phyloP scores from a whole-genome alignment of 1,284 basidiomycete species.

The Vanrija sp. region DNA sequence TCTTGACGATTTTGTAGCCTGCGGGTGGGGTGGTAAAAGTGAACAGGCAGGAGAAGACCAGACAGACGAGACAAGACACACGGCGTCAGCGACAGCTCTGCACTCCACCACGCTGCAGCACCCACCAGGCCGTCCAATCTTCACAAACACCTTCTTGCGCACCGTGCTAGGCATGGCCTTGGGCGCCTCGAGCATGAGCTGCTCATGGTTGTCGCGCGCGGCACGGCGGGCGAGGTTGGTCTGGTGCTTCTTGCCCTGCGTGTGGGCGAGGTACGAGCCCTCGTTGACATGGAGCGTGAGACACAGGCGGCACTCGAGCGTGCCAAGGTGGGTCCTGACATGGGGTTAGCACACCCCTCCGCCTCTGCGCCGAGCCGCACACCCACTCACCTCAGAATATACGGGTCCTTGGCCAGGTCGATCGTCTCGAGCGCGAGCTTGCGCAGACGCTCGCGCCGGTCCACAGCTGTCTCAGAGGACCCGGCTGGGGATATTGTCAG shows the following conservation, averaged over 20 bases:
- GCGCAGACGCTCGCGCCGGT: constrained; percentile 86
- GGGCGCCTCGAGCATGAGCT: constrained; percentile 75
- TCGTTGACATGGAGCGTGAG: constrained; percentile 98
- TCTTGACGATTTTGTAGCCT: constrained; percentile 54
- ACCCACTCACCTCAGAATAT: constrained; percentile 66
- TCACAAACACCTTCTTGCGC: constrained; percentile 89
- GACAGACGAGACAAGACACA: constrained; percentile 8
- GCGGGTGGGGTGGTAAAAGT: background rate
- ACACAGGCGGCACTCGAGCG: constrained; percentile 96
- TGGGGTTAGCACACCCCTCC: background rate
- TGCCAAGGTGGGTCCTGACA: constrained; percentile 82
- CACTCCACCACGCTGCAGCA: constrained; percentile 1
- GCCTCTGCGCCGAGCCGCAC: no score
- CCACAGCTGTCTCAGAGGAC: constrained; percentile 77
- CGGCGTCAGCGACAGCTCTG: background rate
- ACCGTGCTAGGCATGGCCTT: constrained; percentile 57
- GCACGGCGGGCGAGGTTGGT: constrained; percentile 96
- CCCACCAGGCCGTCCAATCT: constrained; percentile 87
- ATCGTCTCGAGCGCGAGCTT: constrained; percentile 96
- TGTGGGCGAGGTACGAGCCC: constrained; percentile 97
- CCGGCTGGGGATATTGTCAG: constrained; percentile 29
- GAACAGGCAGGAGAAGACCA: background rate
- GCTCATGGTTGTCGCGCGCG: constrained; percentile 90
- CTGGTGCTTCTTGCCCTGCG: constrained; percentile 99
- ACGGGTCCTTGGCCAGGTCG: constrained; percentile 96